Conservation (phyloP, 148 eudicot genomes). For the Fallopia convolvulus region DNA sequence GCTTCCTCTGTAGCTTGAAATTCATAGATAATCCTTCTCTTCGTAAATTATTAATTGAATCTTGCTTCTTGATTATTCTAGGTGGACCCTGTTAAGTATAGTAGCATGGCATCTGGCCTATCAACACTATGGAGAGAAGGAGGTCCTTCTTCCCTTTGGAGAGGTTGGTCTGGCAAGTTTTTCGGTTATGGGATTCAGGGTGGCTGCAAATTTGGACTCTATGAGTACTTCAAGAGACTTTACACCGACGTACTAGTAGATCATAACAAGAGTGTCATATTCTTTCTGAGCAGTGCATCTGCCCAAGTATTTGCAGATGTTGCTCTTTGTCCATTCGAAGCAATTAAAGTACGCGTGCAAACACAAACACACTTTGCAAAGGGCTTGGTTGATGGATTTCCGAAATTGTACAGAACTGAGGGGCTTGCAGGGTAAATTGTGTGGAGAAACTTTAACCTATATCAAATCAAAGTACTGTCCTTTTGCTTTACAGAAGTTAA, state of each 20-base stretch:
- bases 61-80: slow-evolving; percentile 14
- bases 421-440: slow-evolving; percentile 63
- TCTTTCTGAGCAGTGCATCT: slow-evolving; percentile 85
- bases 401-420: slow-evolving; percentile 69
- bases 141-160: slow-evolving; percentile 80
- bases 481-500: not conserved
- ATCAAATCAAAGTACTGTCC: not conserved
- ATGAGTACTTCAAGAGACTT: slow-evolving; percentile 82
- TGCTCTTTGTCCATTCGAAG: slow-evolving; percentile 89
- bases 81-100: slow-evolving; percentile 77
- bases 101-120: slow-evolving; percentile 54
- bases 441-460: not conserved
- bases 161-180: slow-evolving; percentile 96
- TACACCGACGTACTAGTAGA: slow-evolving; percentile 58
- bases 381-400: slow-evolving; percentile 87
- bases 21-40: not conserved
- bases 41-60: not conserved
- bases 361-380: slow-evolving; percentile 64
- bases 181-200: slow-evolving; percentile 94
- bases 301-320: slow-evolving; percentile 93
- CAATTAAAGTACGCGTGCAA: slow-evolving; percentile 92
- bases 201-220: slow-evolving; percentile 82
- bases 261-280: slow-evolving; percentile 58
- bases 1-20: not conserved
- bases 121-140: slow-evolving; percentile 67